Conservation (phyloP, 192 early-diverging fungal genomes). For the Backusella tarrabulga region DNA sequence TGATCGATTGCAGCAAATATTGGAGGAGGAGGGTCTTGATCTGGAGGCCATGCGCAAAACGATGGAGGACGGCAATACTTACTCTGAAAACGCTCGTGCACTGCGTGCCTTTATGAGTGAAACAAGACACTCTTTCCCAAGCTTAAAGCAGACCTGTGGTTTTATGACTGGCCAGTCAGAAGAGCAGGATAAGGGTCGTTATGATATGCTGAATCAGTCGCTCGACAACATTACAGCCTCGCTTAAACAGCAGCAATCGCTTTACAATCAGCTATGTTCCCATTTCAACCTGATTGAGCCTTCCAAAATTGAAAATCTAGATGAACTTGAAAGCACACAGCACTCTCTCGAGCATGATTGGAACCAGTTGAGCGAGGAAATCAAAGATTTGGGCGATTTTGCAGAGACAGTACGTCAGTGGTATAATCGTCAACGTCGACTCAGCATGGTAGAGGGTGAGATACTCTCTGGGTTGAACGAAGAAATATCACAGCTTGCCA, state of each 20-base stretch:
- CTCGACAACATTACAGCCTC: background rate
- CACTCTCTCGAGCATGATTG: slow-evolving; percentile 17
- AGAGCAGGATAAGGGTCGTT: slow-evolving; percentile 21
- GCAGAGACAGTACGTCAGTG: slow-evolving; percentile 21
- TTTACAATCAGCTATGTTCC: slow-evolving; percentile 9
- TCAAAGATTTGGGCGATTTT: slow-evolving; percentile 16
- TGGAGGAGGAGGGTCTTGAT: slow-evolving; percentile 14
- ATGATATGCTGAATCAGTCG: slow-evolving; percentile 10
- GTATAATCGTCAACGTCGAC: slow-evolving; percentile 27
- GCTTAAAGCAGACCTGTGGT: slow-evolving; percentile 28
- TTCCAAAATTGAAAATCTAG: slow-evolving; percentile 13
- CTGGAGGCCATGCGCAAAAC: slow-evolving; percentile 8
- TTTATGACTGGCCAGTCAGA: slow-evolving; percentile 32
- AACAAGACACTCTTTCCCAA: slow-evolving; percentile 14
- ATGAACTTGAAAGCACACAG: slow-evolving; percentile 9
- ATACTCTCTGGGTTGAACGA: slow-evolving; percentile 4
- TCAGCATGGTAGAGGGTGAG: slow-evolving; percentile 19
- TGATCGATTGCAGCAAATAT: slow-evolving; percentile 16
- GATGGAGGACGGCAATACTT: slow-evolving; percentile 23
- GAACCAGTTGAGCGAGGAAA: slow-evolving; percentile 7
- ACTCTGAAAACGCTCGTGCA: background rate
- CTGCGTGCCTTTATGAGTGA: background rate
- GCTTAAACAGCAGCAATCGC: background rate
- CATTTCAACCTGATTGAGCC: slow-evolving; percentile 14
- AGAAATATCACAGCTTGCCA: background rate